Evolutionary conservation across 148 eudicot genomes (phyloP), one percentile per base, ranked within the genome.

Genomic region (Drosera capensis): DNA sequence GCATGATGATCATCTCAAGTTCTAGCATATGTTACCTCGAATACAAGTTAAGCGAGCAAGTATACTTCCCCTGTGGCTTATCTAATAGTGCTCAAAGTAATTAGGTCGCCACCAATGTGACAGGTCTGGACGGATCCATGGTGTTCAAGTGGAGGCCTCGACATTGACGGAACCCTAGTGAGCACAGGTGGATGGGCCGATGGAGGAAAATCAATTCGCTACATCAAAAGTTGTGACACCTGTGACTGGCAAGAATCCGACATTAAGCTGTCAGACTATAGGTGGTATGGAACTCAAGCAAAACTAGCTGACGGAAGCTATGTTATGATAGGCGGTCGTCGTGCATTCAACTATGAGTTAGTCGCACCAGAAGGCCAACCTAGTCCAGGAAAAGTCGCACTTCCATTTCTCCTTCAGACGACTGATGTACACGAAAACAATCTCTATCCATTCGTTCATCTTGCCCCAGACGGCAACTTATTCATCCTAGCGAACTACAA

Each of bases 61-160:
- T 21, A 13, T 16, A 17, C 24, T 8, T 24, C 13, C 26, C n/a
- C n/a, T n/a, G n/a, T n/a, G n/a, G n/a, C n/a, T n/a, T n/a, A n/a
- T n/a, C n/a, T n/a, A n/a, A n/a, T n/a, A n/a, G n/a, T 9, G 13
- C 25, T 14, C 4, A 7, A 14, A 13, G 3, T 45, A 22, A 21
- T 15, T 45, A 9, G 16, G 7, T 45, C 14, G 18, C 25, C 21
- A 42, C 5, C 24, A 23, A 7, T 9, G 7, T 26, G 34, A 25
- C 65, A 86, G 96, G 34, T 86, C 1, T 20, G 25, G 16, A 60
- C 63, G 14, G 71, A 84, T 43, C 56, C 94, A 37, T 88, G 96
- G 96, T 88, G 96, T 58, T 88, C 96, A 20, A 64, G 79, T 9
- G 96, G 96, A 43, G 86, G 92, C 6, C 64, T 83, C 0, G 18